These are phyloP conservation scores for Cladosporium sp. DNA, from an alignment of 2,329 filamentous ascomycete genomes.

Conservation along the genomic window DNA sequence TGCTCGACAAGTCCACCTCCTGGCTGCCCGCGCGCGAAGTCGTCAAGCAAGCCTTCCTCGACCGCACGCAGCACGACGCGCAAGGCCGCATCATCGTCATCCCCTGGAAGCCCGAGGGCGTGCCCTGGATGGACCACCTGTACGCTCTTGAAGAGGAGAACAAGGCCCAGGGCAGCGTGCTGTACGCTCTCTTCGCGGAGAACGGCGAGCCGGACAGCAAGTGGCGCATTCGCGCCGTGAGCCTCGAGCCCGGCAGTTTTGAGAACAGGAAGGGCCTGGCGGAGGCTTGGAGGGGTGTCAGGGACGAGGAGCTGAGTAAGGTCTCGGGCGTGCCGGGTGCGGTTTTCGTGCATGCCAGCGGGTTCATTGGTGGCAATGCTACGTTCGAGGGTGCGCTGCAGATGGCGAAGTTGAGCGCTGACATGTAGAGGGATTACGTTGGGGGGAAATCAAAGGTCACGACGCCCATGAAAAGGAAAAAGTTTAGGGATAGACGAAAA, in stretches of 20 bases:
- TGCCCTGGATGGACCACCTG: conserved; percentile 96
- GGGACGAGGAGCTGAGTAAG: conserved; percentile 78
- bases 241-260: conserved; percentile 78
- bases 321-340: conserved; percentile 66
- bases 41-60: conserved; percentile 71
- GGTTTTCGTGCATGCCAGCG: conserved; percentile 89
- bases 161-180: conserved; percentile 50
- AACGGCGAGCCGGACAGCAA: conserved; percentile 69
- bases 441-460: neutral
- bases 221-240: conserved; percentile 94
- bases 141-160: conserved; percentile 73
- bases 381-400: conserved; percentile 81
- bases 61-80: conserved; percentile 63
- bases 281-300: conserved; percentile 84
- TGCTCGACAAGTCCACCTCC: conserved; percentile 68
- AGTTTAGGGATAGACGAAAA: too few species aligned
- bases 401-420: conserved; percentile 77
- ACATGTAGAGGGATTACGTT: conserved; percentile 23
- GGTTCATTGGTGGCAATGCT: conserved; percentile 95
- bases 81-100: conserved; percentile 79
- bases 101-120: conserved; percentile 56
- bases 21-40: conserved; percentile 87
- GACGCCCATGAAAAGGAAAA: neutral
- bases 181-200: conserved; percentile 92
- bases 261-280: conserved; percentile 88